These are phyloP conservation scores for Phytophthora melonis DNA, from an alignment of 352 stramenopile genomes.

Conservation along the genomic window DNA sequence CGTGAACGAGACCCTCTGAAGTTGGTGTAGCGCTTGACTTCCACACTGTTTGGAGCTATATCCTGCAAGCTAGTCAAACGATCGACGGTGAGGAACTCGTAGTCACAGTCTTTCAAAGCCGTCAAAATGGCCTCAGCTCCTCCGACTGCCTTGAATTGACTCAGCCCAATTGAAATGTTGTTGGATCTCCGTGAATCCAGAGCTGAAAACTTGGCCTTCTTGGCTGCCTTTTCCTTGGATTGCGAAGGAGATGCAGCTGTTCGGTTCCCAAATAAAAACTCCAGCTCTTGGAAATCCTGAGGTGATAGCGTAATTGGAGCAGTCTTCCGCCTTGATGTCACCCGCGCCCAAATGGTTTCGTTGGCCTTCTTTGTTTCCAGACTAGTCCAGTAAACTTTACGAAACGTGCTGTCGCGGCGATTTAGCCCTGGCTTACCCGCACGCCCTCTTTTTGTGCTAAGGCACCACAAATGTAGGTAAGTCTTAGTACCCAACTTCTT, in stretches of 20 bases:
- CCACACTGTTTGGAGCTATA: slow-evolving; percentile 71
- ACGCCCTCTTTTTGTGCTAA: slow-evolving; percentile 21
- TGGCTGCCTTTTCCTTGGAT: slow-evolving; percentile 29
- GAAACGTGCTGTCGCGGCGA: slow-evolving; percentile 62
- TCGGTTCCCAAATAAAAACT: slow-evolving; percentile 61
- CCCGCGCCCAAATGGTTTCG: slow-evolving; percentile 79
- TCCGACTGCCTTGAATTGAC: slow-evolving; percentile 73
- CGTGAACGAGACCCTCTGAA: slow-evolving; percentile 62
- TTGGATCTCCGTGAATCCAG: slow-evolving; percentile 81
- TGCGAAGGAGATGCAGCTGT: slow-evolving; percentile 14
- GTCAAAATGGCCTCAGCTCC: slow-evolving; percentile 58
- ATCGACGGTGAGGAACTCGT: slow-evolving; percentile 69
- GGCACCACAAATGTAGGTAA: not conserved
- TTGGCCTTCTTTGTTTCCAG: slow-evolving; percentile 65
- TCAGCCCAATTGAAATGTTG: slow-evolving; percentile 85
- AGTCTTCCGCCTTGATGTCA: slow-evolving; percentile 67
- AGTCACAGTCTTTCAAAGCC: slow-evolving; percentile 61
- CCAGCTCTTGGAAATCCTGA: slow-evolving; percentile 73
- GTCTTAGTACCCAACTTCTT: not conserved
- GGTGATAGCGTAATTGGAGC: slow-evolving; percentile 78
- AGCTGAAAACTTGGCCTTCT: slow-evolving; percentile 59
- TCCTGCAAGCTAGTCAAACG: slow-evolving; percentile 67
- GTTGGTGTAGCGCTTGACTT: slow-evolving; percentile 77
- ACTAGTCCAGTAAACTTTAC: slow-evolving; percentile 86
- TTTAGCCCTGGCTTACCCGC: slow-evolving; percentile 25